Evolutionary conservation across 345 rosid genomes (phyloP).

Genomic region (Citrus inodora): DNA sequence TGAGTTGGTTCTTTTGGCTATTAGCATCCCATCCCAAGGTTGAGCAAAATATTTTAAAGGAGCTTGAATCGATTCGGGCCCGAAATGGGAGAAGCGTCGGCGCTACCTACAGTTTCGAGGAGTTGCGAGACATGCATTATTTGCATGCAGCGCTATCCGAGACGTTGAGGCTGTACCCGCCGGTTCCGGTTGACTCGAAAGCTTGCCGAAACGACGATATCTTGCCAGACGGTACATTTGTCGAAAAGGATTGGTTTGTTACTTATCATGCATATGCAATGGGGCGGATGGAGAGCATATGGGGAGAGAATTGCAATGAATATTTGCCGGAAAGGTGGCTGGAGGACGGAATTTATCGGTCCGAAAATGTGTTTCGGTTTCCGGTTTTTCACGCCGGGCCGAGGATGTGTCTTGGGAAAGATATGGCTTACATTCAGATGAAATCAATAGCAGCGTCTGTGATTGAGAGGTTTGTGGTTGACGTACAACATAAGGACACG

Average conservation of each 20-base stretch:
- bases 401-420: not conserved
- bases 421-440: not conserved
- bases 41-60: not conserved
- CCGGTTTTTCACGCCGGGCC: not conserved
- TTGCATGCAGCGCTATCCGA: not conserved
- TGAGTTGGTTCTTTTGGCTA: slow-evolving; percentile 4
- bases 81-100: not conserved
- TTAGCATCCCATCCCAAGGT: not conserved
- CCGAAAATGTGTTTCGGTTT: not conserved
- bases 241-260: not conserved
- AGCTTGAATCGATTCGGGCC: not conserved
- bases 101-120: not conserved
- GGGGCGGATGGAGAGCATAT: not conserved
- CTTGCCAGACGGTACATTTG: not conserved
- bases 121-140: not conserved
- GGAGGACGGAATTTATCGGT: not conserved
- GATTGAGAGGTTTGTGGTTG: not conserved
- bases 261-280: not conserved
- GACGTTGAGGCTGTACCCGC: not conserved
- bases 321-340: not conserved
- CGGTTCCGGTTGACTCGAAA: not conserved
- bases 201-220: not conserved
- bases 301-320: not conserved
- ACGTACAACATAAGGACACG: not conserved
- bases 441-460: not conserved